Evolutionary conservation across 2,329 filamentous ascomycete genomes (phyloP), one percentile per base, ranked within the genome.

Genomic region (Fusarium lyarnte): DNA sequence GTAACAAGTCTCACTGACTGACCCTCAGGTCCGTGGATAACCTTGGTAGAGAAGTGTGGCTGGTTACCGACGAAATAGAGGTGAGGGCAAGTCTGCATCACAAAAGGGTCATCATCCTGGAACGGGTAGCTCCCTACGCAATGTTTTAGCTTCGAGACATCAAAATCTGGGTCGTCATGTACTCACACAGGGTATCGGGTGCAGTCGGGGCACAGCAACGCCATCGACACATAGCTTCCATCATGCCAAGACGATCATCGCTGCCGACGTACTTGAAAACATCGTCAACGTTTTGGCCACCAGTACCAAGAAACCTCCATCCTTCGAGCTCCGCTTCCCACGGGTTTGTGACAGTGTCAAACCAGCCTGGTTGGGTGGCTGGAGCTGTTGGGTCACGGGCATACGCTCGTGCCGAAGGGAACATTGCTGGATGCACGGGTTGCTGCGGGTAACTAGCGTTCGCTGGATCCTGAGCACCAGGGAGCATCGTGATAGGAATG

Each of bases 171-270:
- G 19, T n/a, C 14, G 19, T 12, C 11, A 31, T 39, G 11, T 29
- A 85, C 93, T 86, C 86, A 95, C 94, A 97, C 46, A 99, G 80
- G 1, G 97, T 99, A 82, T 99, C 97, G 0, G 97, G 96, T 3
- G 96, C 96, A 1, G 96, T 99, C 3, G 96, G 96, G 9, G 96
- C 96, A 73, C 91, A 91, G 79, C 94, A 93, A 69, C 96, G 89
- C 96, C 96, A 99, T 66, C 94, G 88, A 74, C 97, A 91, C 90
- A 97, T 96, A 63, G 92, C 91, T 82, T 98, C 96, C 93, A 98
- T 96, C 88, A 98, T 93, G 51, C 92, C 91, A 31, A 98, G 79
- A 25, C 95, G 85, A 74, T 94, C 90, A 45, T 94, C 90, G 39
- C 89, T 91, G 63, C 92, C 90, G 31, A 98, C 88, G 79, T 99